Conservation (phyloP, 192 early-diverging fungal species). For the Dissophora ornata region DNA sequence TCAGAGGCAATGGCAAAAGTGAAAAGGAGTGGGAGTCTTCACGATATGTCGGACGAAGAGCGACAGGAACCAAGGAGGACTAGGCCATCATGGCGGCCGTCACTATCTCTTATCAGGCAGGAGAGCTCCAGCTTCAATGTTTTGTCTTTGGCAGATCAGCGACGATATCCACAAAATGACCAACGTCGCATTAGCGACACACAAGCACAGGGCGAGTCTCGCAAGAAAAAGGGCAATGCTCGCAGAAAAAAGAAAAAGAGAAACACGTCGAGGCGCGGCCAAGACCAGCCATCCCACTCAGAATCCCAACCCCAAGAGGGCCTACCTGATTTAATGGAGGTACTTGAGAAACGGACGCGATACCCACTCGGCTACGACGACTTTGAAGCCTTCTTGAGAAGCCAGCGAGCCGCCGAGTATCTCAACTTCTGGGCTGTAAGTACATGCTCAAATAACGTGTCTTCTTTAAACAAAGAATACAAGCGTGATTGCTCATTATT, state of each 20-base stretch:
- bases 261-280: neutral
- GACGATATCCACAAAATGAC: constrained; percentile 38
- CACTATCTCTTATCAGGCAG: constrained; percentile 43
- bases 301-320: neutral
- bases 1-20: neutral
- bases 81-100: constrained; percentile 30
- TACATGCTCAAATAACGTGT: neutral
- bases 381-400: constrained; percentile 46
- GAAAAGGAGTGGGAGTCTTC: neutral
- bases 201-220: neutral
- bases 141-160: neutral
- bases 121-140: constrained; percentile 28
- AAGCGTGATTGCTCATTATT: too few relatives aligned
- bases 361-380: constrained; percentile 48
- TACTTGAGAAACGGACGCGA: constrained; percentile 39
- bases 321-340: constrained; percentile 21
- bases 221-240: neutral
- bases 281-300: neutral
- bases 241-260: neutral
- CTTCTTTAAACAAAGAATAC: neutral
- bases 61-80: constrained; percentile 16
- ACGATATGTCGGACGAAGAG: constrained; percentile 29
- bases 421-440: constrained; percentile 55
- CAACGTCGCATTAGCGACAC: constrained; percentile 22
- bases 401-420: constrained; percentile 38